Base-by-base conservation (phyloP, 768 basidiomycete species). In the Boletus rex-veris region DNA sequence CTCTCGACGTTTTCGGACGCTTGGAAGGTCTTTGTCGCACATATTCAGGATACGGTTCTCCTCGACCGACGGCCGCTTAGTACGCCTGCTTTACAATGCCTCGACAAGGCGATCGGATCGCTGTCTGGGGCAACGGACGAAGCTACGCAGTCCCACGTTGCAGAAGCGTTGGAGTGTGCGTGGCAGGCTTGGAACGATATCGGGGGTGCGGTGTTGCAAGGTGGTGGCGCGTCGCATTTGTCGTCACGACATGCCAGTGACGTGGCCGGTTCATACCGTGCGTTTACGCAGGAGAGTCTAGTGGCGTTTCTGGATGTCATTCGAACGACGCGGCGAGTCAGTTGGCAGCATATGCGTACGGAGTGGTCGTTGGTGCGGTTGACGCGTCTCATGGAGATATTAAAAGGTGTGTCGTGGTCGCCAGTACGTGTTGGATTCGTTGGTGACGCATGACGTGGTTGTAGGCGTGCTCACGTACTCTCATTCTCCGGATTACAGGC, bases 401-500 rank as follows among this genome's bases (percentile, higher is more conserved):
- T 95, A 52, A 92, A 92, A 77, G 85, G 87, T 77, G 58, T 54
- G 68, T 64, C 62, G 3, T 30, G 1, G 3, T 43, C 28, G 19
- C 19, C 3, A 16, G 38, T 19, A 21, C 18, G 14, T 28, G 18
- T 18, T 10, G 36, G 9, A 24, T 24, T n/a, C 4, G 16, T 36
- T 18, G 2, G n/a, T 39, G 3, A 12, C 18, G 12, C 19, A 24
- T 58, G 19, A 49, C 48, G 19, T 28, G 15, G 16, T 40, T 46
- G 5, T 58, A 90, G 88, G 85, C 26, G 77, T 88, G 35, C 73
- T 90, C 59, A 94, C 90, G 0, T 97, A 97, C 64, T 75, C 85
- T 3, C 76, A 77, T 52, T 94, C 91, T 0, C 84, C 88, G 14
- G 92, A 96, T 64, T 96, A 92, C 67, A 77, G 93, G 39, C 87